A percentile compares a stretch with the other conserved stretches of the same genome.
Conservation (phyloP, 805 yeast species). For the Pachysolen tannophilus region DNA sequence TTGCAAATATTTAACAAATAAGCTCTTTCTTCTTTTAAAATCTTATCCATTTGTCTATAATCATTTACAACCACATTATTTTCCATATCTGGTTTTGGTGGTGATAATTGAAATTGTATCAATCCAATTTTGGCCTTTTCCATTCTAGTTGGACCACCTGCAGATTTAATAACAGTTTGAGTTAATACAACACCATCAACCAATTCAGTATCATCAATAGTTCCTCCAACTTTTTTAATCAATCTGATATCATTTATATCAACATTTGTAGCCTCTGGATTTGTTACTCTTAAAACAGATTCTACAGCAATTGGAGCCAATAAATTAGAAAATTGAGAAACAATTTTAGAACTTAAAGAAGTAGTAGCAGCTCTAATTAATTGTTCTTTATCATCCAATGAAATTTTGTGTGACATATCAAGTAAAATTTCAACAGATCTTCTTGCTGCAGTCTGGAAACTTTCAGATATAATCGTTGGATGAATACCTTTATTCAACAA, state of each 20-base stretch:
- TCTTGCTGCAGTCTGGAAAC: conserved; percentile 82
- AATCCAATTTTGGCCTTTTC: conserved; percentile 90
- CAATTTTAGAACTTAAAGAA: conserved; percentile 90
- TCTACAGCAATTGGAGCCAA: conserved; percentile 94
- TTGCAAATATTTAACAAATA: conserved; percentile 91
- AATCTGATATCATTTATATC: conserved; percentile 85
- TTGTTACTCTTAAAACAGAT: conserved; percentile 73
- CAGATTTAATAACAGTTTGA: conserved; percentile 79
- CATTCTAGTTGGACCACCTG: conserved; percentile 91
- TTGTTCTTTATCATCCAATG: conserved; percentile 74
- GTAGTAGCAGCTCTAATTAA: conserved; percentile 90
- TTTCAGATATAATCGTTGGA: conserved; percentile 90
- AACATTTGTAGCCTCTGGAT: conserved; percentile 55
- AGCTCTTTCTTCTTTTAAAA: conserved; percentile 95
- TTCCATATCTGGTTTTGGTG: conserved; percentile 97
- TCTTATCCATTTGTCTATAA: conserved; percentile 98
- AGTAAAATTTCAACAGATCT: conserved; percentile 75
- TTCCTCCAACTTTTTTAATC: conserved; percentile 93
- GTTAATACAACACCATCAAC: conserved; percentile 91
- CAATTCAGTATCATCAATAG: conserved; percentile 92
- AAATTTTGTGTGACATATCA: conserved; percentile 78
- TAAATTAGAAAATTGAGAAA: conserved; percentile 79
- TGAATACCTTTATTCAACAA: conserved; percentile 86
- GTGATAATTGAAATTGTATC: conserved; percentile 90
- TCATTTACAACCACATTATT: conserved; percentile 96